These are phyloP conservation scores for Salix arbutifolia DNA, from an alignment of 345 rosid species.

Conservation along the genomic window DNA sequence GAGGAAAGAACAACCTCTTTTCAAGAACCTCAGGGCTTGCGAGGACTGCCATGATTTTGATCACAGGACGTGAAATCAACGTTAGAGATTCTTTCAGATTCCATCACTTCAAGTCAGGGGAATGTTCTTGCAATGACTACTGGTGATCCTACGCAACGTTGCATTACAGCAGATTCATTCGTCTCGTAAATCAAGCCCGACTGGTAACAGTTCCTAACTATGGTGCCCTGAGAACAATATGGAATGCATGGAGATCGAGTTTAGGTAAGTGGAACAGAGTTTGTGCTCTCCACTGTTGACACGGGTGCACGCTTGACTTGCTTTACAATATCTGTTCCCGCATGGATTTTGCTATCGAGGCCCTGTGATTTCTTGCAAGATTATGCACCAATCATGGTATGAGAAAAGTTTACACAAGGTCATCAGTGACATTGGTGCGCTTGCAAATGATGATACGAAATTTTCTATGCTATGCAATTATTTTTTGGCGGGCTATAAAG, in stretches of 20 bases:
- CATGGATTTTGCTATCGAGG: neutral
- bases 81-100: constrained; percentile 64
- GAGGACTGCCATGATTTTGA: constrained; percentile 66
- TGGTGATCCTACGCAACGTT: constrained; percentile 39
- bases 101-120: constrained; percentile 61
- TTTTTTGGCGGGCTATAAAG: neutral
- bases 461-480: neutral
- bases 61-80: constrained; percentile 46
- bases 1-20: constrained; percentile 53
- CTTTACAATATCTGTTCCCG: neutral
- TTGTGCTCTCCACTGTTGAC: neutral
- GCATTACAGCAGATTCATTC: neutral
- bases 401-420: neutral
- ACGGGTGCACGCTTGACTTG: neutral
- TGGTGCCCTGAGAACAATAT: neutral
- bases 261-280: neutral
- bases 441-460: neutral
- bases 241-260: neutral
- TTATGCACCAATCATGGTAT: neutral
- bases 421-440: neutral
- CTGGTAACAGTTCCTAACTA: neutral
- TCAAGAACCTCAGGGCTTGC: constrained; percentile 76
- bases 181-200: neutral
- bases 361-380: neutral
- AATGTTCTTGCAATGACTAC: constrained; percentile 73